A percentile compares a stretch with the other conserved stretches of the same genome.
Conservation (phyloP, 805 yeast genomes). For the Yamadazyma kitorensis region DNA sequence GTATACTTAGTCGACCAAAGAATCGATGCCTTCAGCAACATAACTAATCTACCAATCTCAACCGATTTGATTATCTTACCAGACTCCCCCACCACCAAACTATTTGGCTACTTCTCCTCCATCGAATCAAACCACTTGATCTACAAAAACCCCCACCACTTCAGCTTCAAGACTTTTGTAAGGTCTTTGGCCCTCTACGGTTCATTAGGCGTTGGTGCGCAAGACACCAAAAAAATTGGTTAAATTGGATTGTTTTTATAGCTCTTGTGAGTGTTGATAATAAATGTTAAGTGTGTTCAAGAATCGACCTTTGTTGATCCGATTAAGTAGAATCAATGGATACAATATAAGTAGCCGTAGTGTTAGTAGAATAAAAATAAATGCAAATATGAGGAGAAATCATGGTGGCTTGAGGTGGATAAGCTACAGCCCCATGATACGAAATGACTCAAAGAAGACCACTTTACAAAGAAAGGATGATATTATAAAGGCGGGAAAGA, state of each 20-base stretch:
- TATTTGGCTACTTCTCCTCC: constrained; percentile 2
- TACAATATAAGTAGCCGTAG: constrained; percentile 5
- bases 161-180: constrained; percentile 8
- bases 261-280: too few relatives aligned
- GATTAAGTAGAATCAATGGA: constrained; percentile 5
- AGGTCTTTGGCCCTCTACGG: too few relatives aligned
- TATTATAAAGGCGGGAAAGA: constrained; percentile 4
- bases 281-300: too few relatives aligned
- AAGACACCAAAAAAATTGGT: too few relatives aligned
- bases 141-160: constrained; percentile 2
- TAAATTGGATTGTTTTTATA: too few relatives aligned
- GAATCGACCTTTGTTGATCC: too few relatives aligned
- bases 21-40: too few relatives aligned
- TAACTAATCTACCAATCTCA: constrained; percentile 2
- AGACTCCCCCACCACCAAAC: neutral
- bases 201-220: too few relatives aligned
- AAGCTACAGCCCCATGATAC: constrained; percentile 3
- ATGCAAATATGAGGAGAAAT: too few relatives aligned
- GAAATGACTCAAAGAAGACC: constrained; percentile 5
- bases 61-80: constrained; percentile 7
- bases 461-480: constrained; percentile 1
- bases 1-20: constrained; percentile 6
- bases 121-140: neutral
- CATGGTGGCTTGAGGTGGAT: too few relatives aligned
- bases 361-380: too few relatives aligned